These are phyloP conservation scores for Penicillium sp. DNA, from an alignment of 2,329 filamentous ascomycete genomes.

Conservation along the genomic window DNA sequence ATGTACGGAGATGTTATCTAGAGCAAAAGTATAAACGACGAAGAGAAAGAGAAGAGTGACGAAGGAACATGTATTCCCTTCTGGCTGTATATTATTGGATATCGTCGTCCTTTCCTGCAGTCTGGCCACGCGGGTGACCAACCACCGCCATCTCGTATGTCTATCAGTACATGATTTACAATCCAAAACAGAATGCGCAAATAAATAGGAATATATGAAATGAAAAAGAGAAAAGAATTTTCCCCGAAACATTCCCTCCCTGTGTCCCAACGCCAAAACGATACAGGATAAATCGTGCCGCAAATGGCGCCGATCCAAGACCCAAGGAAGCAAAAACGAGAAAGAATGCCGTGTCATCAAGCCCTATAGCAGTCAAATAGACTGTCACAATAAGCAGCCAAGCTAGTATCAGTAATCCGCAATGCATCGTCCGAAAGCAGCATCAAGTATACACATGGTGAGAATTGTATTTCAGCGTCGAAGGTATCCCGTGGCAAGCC, in stretches of 20 bases:
- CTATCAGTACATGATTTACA: conserved; percentile 22
- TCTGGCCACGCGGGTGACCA: conserved; percentile 12
- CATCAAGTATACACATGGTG: conserved; percentile 19
- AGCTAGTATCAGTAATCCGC: conserved; percentile 11
- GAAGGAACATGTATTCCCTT: background rate
- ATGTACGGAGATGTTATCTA: background rate
- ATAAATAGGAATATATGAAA: conserved; percentile 17
- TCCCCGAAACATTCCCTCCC: conserved; percentile 13
- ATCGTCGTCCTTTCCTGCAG: conserved; percentile 12
- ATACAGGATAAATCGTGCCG: conserved; percentile 19
- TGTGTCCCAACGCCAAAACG: conserved; percentile 23
- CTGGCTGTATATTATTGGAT: conserved; percentile 16
- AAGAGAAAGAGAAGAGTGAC: background rate
- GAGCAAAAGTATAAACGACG: background rate
- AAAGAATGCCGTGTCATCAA: conserved; percentile 14
- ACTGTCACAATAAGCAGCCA: conserved; percentile 10
- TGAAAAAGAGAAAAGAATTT: conserved; percentile 25
- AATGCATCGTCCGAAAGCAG: conserved; percentile 14
- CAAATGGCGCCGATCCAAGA: conserved; percentile 12
- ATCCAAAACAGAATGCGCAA: conserved; percentile 16
- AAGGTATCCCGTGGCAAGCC: background rate
- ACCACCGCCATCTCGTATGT: conserved; percentile 18
- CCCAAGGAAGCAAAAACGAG: background rate
- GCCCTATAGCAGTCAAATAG: conserved; percentile 12
- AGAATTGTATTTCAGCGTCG: conserved; percentile 17